phyloP scores from a whole-genome alignment of 345 rosid species.

The Sapria himalayana region DNA sequence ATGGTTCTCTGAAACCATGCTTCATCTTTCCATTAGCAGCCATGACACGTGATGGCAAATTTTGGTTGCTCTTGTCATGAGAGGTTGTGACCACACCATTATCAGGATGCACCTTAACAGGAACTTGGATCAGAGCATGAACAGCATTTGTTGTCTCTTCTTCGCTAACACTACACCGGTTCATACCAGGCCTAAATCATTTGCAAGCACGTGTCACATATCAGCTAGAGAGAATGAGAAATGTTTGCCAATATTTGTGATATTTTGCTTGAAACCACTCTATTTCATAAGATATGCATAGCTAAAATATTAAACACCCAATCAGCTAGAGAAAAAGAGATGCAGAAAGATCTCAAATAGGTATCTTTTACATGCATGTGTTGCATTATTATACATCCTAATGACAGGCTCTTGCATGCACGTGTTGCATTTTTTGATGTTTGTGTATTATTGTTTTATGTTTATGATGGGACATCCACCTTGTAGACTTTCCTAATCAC shows the following conservation, averaged over 20 bases:
- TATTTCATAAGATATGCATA: too few species aligned
- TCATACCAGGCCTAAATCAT: conserved; percentile 62
- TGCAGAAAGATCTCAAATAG: too few species aligned
- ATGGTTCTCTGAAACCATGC: conserved; percentile 24
- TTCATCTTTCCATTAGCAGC: conserved; percentile 31
- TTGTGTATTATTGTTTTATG: too few species aligned
- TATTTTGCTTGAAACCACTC: too few species aligned
- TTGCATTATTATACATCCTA: too few species aligned
- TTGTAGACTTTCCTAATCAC: too few species aligned
- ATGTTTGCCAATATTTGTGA: too few species aligned
- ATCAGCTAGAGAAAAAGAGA: too few species aligned
- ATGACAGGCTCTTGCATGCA: not conserved
- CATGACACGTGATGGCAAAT: conserved; percentile 11
- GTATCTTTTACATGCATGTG: too few species aligned
- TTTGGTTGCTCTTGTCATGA: conserved; percentile 13
- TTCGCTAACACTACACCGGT: conserved; percentile 51
- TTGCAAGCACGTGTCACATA: conserved; percentile 4
- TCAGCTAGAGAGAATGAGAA: not conserved
- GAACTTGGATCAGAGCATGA: conserved; percentile 22
- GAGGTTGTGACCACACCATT: conserved; percentile 11
- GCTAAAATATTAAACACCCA: too few species aligned
- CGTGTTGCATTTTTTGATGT: not conserved
- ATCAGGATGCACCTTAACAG: conserved; percentile 21
- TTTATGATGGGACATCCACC: too few species aligned
- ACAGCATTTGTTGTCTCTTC: conserved; percentile 63